Evolutionary conservation across 1,284 basidiomycete genomes (phyloP).

Genomic region (Cryptococcus jaspeensis): DNA sequence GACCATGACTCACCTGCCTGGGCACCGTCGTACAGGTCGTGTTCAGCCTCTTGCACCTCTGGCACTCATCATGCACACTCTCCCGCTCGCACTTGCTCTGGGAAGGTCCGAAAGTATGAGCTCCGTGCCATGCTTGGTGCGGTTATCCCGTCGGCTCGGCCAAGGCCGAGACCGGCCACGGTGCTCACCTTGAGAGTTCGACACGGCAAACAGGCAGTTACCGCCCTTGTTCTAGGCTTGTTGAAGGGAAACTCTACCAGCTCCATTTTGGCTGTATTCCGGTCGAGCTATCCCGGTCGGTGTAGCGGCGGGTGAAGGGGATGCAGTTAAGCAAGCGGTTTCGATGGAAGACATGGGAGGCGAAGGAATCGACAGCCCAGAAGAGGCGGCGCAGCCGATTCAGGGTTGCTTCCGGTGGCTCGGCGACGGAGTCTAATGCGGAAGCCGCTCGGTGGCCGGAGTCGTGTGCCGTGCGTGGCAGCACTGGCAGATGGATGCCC

Average conservation of each 20-base stretch:
- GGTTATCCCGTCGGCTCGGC: background rate
- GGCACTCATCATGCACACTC: conserved; percentile 2
- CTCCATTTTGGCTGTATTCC: too few relatives aligned
- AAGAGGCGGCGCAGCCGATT: background rate
- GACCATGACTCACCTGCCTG: conserved; percentile 5
- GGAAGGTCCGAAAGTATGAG: background rate
- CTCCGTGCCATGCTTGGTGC: background rate
- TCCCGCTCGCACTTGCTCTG: conserved; percentile 16
- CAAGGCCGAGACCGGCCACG: background rate
- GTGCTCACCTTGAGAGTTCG: conserved; percentile 14
- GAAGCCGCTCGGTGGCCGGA: background rate
- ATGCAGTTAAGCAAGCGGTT: too few relatives aligned
- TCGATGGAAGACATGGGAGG: background rate
- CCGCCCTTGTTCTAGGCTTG: background rate
- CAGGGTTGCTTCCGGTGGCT: background rate
- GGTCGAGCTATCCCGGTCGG: too few relatives aligned
- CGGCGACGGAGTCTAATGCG: background rate
- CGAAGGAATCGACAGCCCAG: too few relatives aligned
- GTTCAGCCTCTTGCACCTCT: conserved; percentile 10
- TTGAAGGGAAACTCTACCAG: background rate
- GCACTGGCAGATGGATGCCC: too few relatives aligned
- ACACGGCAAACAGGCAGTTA: conserved; percentile 19
- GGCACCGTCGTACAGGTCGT: conserved; percentile 14
- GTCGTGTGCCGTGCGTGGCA: too few relatives aligned
- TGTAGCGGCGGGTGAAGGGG: too few relatives aligned